Percentiles rank a stretch among this genome's conserved stretches.
These are phyloP conservation scores for Eimeria praecox DNA, from an alignment of 169 alveolate species.

Conservation along the genomic window DNA sequence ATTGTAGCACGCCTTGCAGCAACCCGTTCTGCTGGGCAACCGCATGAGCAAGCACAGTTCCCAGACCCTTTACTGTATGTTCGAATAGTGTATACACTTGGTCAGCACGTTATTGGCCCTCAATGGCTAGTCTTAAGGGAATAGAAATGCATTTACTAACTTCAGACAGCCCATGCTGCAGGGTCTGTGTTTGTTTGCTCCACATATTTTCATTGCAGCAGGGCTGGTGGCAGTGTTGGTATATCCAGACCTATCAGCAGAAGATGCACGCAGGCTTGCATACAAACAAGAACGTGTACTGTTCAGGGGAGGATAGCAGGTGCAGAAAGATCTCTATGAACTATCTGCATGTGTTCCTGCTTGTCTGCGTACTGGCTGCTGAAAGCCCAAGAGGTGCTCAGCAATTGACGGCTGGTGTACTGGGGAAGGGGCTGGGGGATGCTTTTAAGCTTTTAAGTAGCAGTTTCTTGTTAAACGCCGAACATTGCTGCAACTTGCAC, in stretches of 20 bases:
- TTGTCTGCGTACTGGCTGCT: background rate
- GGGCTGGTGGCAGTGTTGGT: background rate
- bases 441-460: too few relatives aligned
- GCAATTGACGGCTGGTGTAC: background rate
- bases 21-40: too few relatives aligned
- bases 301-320: background rate
- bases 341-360: background rate
- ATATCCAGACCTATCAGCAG: background rate
- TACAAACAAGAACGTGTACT: background rate
- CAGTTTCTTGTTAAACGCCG: too few relatives aligned
- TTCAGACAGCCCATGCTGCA: background rate
- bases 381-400: background rate
- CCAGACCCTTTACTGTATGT: too few relatives aligned
- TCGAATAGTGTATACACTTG: too few relatives aligned
- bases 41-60: too few relatives aligned
- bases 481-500: too few relatives aligned
- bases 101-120: too few relatives aligned
- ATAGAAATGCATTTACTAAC: background rate
- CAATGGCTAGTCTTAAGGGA: background rate
- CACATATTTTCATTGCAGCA: too few relatives aligned
- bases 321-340: background rate
- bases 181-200: background rate
- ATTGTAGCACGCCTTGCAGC: too few relatives aligned
- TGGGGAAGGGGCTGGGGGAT: too few relatives aligned
- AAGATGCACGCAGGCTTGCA: background rate